Base-by-base conservation (phyloP, 2,329 filamentous ascomycete species). In the Parasarocladium wereldwijsianum region DNA sequence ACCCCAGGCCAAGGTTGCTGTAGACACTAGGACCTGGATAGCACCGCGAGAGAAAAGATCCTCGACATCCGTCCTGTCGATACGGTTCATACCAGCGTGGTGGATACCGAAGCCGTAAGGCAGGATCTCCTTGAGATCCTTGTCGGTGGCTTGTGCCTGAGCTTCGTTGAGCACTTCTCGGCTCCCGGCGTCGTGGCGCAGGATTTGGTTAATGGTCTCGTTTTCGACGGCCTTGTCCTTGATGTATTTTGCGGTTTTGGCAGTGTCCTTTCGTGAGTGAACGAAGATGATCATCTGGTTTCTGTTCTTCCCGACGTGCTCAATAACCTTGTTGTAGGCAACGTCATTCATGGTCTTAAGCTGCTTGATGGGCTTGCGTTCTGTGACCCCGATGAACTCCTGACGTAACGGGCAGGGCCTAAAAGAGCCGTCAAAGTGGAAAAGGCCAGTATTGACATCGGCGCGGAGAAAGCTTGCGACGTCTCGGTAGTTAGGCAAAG, bases 241-340 rank as follows among this genome's bases (percentile, higher is more conserved):
- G 45, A 98, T 86, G 49, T 93, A 93, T 47, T 81, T 84, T 15
- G 87, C 90, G 3, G 92, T 98, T 59, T 98, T 98, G 7, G 86
- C 85, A 0, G 92, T 98, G 54, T 98, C 92, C 49, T 98, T 98
- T 44, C 90, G 71, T 20, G 92, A 98, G 51, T 98, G 92, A 5
- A 98, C 90, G 47, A 98, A 98, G 35, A 98, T 93, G 22, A 98
- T 72, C 86, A 98, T 94, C 53, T 98, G 90, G 44, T 98, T 93
- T 38, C 82, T 75, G 46, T 92, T 79, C 35, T 79, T 76, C 6
- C 90, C 90, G 17, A 94, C 87, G 48, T 96, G 87, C 53, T 98
- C 90, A 32, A 98, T 70, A 17, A 94, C 86, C 54, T 98, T 98
- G 39, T 77, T 92, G 54, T 98, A 98, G 34, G 85, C 94, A 32